Conservation (phyloP, 2,329 filamentous ascomycete species). For the Penicillium sp. region DNA sequence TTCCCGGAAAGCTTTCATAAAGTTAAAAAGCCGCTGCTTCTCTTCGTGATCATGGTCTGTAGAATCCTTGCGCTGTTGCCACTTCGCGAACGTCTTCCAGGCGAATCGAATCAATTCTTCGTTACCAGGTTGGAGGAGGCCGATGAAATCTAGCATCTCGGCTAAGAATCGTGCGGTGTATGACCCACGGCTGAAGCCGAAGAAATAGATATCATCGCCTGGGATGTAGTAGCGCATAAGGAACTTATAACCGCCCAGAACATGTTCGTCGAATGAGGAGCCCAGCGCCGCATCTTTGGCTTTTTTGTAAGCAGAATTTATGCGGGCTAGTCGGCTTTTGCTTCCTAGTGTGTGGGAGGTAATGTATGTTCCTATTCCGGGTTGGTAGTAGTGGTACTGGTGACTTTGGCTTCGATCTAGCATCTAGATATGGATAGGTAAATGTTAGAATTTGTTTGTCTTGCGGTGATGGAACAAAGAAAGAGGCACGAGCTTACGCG, state of each 20-base stretch:
- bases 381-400: constrained; percentile 46
- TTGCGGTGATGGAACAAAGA: neutral
- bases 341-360: constrained; percentile 36
- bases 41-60: constrained; percentile 30
- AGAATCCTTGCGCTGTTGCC: constrained; percentile 37
- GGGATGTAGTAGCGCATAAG: constrained; percentile 72
- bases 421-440: constrained; percentile 28
- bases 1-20: constrained; percentile 77
- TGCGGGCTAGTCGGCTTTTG: constrained; percentile 41
- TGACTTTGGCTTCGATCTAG: constrained; percentile 41
- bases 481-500: constrained; percentile 29
- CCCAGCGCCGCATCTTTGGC: constrained; percentile 70
- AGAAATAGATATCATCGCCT: constrained; percentile 64
- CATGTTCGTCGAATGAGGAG: constrained; percentile 77
- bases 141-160: constrained; percentile 82
- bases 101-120: constrained; percentile 83
- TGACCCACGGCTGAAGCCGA: constrained; percentile 72
- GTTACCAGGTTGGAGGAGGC: constrained; percentile 76
- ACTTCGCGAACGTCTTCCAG: constrained; percentile 60
- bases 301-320: constrained; percentile 53
- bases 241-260: constrained; percentile 79
- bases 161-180: constrained; percentile 75
- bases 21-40: constrained; percentile 61
- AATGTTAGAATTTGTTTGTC: neutral
- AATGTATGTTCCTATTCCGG: constrained; percentile 48